phyloP scores from a whole-genome alignment of 2,329 filamentous ascomycete species.

The Lecanicillium sp. region DNA sequence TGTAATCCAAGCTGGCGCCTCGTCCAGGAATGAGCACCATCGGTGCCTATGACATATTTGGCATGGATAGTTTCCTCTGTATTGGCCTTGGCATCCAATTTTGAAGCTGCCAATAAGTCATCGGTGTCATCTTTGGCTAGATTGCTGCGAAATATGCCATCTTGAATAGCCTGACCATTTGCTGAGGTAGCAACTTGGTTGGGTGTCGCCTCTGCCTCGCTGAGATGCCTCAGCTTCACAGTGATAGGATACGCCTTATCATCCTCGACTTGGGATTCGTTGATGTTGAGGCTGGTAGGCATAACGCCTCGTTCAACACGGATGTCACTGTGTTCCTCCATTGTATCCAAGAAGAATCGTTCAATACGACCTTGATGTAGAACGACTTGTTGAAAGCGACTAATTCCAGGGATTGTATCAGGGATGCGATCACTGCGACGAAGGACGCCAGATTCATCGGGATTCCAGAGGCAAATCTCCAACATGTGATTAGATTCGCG shows the following conservation, averaged over 20 bases:
- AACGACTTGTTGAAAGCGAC: slow-evolving; percentile 57
- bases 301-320: slow-evolving; percentile 53
- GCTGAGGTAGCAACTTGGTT: slow-evolving; percentile 18
- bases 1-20: slow-evolving; percentile 48
- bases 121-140: slow-evolving; percentile 49
- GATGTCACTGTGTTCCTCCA: slow-evolving; percentile 30
- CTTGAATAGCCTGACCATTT: slow-evolving; percentile 29
- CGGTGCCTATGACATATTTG: slow-evolving; percentile 59
- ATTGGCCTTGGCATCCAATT: slow-evolving; percentile 14
- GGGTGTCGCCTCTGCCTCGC: slow-evolving; percentile 49
- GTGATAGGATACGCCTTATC: slow-evolving; percentile 51
- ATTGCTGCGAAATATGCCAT: slow-evolving; percentile 55
- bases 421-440: slow-evolving; percentile 51
- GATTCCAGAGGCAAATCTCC: slow-evolving; percentile 54
- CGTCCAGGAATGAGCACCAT: slow-evolving; percentile 62
- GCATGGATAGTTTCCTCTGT: slow-evolving; percentile 23
- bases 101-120: slow-evolving; percentile 30
- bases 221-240: slow-evolving; percentile 48
- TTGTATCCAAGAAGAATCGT: slow-evolving; percentile 55
- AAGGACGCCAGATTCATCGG: slow-evolving; percentile 49
- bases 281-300: slow-evolving; percentile 46
- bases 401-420: slow-evolving; percentile 55
- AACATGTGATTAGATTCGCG: slow-evolving; percentile 62
- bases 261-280: slow-evolving; percentile 41
- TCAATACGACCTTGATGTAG: slow-evolving; percentile 68